Conservation (phyloP, 306 rosid genomes). For the Prunus mira region DNA sequence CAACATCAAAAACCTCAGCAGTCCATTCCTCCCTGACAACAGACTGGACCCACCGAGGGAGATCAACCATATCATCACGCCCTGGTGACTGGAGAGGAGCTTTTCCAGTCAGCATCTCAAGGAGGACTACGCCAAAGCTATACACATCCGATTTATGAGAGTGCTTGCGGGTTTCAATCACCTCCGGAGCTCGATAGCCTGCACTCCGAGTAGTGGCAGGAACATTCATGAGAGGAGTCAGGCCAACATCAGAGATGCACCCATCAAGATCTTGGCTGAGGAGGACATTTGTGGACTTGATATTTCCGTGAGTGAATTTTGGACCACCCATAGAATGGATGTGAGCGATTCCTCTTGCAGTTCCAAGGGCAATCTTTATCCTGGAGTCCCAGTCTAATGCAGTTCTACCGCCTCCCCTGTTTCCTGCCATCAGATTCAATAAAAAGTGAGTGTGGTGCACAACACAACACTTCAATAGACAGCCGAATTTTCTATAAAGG, state of each 20-base stretch:
- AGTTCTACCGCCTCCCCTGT: conserved; percentile 61
- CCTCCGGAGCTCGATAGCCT: conserved; percentile 95
- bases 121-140: conserved; percentile 88
- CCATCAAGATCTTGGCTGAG: conserved; percentile 71
- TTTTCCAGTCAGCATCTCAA: conserved; percentile 90
- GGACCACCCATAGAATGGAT: conserved; percentile 80
- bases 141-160: conserved; percentile 91
- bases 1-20: conserved; percentile 91
- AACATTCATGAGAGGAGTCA: conserved; percentile 76
- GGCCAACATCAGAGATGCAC: conserved; percentile 83
- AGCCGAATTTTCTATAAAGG: not conserved
- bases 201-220: conserved; percentile 74
- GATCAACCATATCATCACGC: conserved; percentile 92
- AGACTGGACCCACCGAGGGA: conserved; percentile 97
- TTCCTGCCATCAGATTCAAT: conserved; percentile 49
- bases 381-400: conserved; percentile 82
- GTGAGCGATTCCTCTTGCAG: conserved; percentile 83
- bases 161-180: conserved; percentile 81
- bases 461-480: not conserved
- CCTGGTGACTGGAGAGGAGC: conserved; percentile 90
- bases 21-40: conserved; percentile 99
- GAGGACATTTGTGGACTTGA: conserved; percentile 87
- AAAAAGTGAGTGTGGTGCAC: not conserved
- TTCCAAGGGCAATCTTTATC: conserved; percentile 67
- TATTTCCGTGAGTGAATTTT: conserved; percentile 81